Evolutionary conservation across 202 grass and related monocot genomes (phyloP), one percentile per base, ranked within the genome.

Genomic region (Elaeis oleifera): DNA sequence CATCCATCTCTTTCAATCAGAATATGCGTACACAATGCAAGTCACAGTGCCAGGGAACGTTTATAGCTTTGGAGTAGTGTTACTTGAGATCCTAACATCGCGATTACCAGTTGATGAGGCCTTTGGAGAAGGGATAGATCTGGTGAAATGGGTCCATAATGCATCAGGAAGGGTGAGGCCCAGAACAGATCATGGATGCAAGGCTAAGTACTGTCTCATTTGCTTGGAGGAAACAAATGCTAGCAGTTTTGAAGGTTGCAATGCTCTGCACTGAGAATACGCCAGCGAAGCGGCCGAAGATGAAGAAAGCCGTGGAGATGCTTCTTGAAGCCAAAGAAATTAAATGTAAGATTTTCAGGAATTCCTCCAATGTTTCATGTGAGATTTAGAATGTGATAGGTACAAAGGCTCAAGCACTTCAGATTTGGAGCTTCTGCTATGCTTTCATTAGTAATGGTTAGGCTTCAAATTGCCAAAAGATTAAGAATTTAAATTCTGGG

Each of bases 11-110:
- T 56, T 56, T 57, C 50, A 67, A 44, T 1, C 84, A 96, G 92
- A 96, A 82, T 96, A 96, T 85, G 92, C 92, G 27, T 96, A 96
- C 75, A 91, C 87, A 24, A 96, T 96, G 92, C 87, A 89, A 78
- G 92, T 96, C 18, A 96, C 87, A 0, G 84, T 83, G 25, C 74
- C 84, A 1, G 92, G 84, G 32, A 96, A 96, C 15, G 86, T 95
- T 27, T 95, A 95, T 63, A 95, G 86, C 70, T 95, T 80, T 13
- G 90, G 90, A 6, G 90, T 95, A 16, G 55, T 95, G 16, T 66
- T 95, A 32, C 66, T 95, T 4, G 90, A 95, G 65, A 96, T 96
- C 67, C 63, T 96, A 54, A 90, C 90, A 18, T 96, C 92, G 3
- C 86, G 80, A 56, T 50, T 91, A 17, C 92, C 92, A 0, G 87